Conservation (phyloP, 2,329 filamentous ascomycete genomes). For the Neobulgaria alba region DNA sequence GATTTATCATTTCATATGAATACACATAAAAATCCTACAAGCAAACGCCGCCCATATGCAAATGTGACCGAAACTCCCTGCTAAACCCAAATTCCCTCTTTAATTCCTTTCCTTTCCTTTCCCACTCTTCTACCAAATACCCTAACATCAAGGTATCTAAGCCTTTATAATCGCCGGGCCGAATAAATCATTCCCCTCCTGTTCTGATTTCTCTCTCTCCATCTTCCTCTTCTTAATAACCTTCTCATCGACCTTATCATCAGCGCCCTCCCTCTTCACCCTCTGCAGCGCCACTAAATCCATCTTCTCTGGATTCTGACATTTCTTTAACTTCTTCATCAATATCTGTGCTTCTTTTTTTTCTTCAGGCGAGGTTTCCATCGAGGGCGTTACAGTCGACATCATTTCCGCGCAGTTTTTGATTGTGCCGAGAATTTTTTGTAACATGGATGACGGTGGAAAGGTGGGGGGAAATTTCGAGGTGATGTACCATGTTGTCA, state of each 20-base stretch:
- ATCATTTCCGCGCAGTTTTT: conserved; percentile 45
- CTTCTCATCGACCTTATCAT: conserved; percentile 18
- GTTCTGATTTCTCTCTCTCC: conserved; percentile 32
- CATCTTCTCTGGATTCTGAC: conserved; percentile 64
- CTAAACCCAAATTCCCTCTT: conserved; percentile 12
- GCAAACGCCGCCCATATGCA: conserved; percentile 16
- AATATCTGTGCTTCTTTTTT: conserved; percentile 46
- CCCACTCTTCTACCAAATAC: not conserved
- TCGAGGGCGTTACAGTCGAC: conserved; percentile 40
- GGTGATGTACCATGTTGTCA: conserved; percentile 33
- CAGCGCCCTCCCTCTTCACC: conserved; percentile 46
- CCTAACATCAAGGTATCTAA: not conserved
- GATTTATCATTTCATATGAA: too few relatives aligned
- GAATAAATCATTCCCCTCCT: conserved; percentile 30
- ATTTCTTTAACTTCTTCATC: conserved; percentile 62
- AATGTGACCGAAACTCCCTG: conserved; percentile 18
- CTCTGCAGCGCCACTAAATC: conserved; percentile 58
- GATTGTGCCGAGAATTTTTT: conserved; percentile 43
- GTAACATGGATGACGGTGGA: conserved; percentile 25
- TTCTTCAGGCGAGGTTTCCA: conserved; percentile 23
- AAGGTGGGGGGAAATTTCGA: conserved; percentile 23
- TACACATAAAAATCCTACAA: too few relatives aligned
- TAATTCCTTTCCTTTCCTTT: conserved; percentile 4
- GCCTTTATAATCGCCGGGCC: conserved; percentile 22
- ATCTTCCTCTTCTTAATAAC: conserved; percentile 33